These are phyloP conservation scores for Cerioporus squamosus DNA, from an alignment of 1,284 basidiomycete genomes.

Conservation along the genomic window DNA sequence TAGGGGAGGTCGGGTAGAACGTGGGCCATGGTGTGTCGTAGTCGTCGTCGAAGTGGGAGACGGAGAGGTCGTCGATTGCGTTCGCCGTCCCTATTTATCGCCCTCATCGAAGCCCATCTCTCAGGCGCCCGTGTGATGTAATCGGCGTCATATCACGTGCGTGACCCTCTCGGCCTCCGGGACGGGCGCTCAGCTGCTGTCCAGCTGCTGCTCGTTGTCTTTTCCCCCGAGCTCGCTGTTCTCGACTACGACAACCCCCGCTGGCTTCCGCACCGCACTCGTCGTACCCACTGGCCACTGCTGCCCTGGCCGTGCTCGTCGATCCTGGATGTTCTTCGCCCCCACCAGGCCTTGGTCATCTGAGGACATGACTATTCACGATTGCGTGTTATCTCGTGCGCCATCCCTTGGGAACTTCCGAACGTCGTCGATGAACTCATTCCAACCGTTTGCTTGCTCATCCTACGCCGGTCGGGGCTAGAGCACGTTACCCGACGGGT, in stretches of 20 bases:
- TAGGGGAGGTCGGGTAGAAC: background rate
- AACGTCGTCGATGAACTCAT: background rate
- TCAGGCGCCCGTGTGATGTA: constrained; percentile 22
- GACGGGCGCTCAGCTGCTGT: no score
- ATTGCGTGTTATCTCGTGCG: constrained; percentile 25
- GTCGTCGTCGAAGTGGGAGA: no score
- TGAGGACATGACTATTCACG: constrained; percentile 17
- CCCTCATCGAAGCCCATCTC: no score
- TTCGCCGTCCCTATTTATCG: constrained; percentile 32
- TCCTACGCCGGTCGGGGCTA: background rate
- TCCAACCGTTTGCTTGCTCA: background rate
- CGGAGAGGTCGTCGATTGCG: background rate
- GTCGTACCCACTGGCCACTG: background rate
- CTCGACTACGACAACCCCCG: constrained; percentile 1
- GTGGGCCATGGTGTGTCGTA: no score
- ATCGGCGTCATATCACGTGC: constrained; percentile 20
- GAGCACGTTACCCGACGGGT: no score
- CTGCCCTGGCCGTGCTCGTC: no score
- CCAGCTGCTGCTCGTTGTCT: constrained; percentile 6
- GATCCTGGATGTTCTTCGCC: background rate
- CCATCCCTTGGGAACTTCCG: background rate
- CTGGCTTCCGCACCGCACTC: no score
- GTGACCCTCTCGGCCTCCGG: background rate
- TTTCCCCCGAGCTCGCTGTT: constrained; percentile 11
- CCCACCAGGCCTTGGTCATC: background rate